These are phyloP conservation scores for Backusella mclennaniae DNA, from an alignment of 192 early-diverging fungal genomes.

Conservation along the genomic window DNA sequence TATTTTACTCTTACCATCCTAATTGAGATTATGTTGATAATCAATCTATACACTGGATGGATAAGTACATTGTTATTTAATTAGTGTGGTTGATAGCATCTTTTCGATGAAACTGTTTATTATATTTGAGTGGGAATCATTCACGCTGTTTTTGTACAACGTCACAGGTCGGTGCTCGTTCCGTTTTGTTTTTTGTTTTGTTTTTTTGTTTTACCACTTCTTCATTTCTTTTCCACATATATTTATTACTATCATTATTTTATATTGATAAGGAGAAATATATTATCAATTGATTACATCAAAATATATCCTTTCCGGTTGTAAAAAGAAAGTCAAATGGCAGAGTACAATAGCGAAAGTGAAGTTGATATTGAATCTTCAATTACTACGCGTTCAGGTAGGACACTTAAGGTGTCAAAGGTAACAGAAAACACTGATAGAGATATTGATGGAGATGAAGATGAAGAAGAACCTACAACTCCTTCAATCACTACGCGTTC, in stretches of 20 bases:
- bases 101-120: not conserved
- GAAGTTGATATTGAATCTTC: constrained; percentile 7
- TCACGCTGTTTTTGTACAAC: not conserved
- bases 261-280: not conserved
- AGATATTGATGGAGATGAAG: not conserved
- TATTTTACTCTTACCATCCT: not conserved
- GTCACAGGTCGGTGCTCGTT: not conserved
- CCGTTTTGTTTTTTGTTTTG: not conserved
- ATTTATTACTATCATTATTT: not conserved
- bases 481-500: not conserved
- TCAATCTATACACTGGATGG: not conserved
- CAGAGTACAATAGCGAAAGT: not conserved
- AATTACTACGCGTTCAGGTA: not conserved
- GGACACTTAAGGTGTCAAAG: not conserved
- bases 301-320: not conserved
- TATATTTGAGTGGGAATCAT: not conserved
- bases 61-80: not conserved
- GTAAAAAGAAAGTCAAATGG: not conserved
- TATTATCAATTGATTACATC: not conserved
- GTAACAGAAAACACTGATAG: not conserved
- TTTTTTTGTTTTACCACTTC: not conserved
- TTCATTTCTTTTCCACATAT: not conserved
- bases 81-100: not conserved
- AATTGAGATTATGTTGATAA: no score
- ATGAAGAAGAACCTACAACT: constrained; percentile 2